These are phyloP conservation scores for Leccinum insolens DNA, from an alignment of 1,284 basidiomycete species.

Conservation along the genomic window DNA sequence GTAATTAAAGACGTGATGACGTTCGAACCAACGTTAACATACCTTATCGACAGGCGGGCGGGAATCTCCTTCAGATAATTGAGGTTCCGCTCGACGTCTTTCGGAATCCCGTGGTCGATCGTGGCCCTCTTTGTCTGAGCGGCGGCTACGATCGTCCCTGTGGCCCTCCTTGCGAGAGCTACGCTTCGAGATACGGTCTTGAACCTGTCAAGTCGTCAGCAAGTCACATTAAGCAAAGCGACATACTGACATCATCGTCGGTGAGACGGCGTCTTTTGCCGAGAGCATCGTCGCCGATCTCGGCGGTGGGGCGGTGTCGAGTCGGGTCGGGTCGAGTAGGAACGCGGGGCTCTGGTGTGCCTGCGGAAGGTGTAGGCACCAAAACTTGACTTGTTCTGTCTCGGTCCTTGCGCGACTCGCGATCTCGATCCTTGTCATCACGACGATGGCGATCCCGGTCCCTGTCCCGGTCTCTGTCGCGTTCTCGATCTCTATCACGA, in stretches of 20 bases:
- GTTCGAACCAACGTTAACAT: slow-evolving; percentile 17
- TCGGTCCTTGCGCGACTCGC: slow-evolving; percentile 53
- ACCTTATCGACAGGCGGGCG: slow-evolving; percentile 65
- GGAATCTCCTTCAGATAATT: slow-evolving; percentile 46
- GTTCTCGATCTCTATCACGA: slow-evolving; percentile 44
- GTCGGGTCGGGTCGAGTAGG: slow-evolving; percentile 60
- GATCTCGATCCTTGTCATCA: slow-evolving; percentile 43
- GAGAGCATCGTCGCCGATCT: slow-evolving; percentile 53
- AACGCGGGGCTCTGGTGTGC: slow-evolving; percentile 51
- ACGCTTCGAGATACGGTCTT: slow-evolving; percentile 69
- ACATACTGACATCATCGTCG: slow-evolving; percentile 62
- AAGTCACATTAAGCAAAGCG: slow-evolving; percentile 10
- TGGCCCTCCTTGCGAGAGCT: slow-evolving; percentile 74
- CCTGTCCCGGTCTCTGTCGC: slow-evolving; percentile 41
- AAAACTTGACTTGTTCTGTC: slow-evolving; percentile 43
- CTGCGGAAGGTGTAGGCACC: slow-evolving; percentile 29
- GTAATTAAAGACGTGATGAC: slow-evolving; percentile 8
- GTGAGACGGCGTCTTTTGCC: slow-evolving; percentile 68
- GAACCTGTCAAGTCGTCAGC: slow-evolving; percentile 43
- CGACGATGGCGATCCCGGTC: slow-evolving; percentile 40
- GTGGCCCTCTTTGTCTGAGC: slow-evolving; percentile 70
- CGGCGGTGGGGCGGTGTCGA: slow-evolving; percentile 51
- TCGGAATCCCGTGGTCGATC: slow-evolving; percentile 70
- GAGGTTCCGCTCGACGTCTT: slow-evolving; percentile 66
- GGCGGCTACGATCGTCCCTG: slow-evolving; percentile 68